Base-by-base conservation (phyloP, 257 asterid species). In the Capsicum baccatum region DNA sequence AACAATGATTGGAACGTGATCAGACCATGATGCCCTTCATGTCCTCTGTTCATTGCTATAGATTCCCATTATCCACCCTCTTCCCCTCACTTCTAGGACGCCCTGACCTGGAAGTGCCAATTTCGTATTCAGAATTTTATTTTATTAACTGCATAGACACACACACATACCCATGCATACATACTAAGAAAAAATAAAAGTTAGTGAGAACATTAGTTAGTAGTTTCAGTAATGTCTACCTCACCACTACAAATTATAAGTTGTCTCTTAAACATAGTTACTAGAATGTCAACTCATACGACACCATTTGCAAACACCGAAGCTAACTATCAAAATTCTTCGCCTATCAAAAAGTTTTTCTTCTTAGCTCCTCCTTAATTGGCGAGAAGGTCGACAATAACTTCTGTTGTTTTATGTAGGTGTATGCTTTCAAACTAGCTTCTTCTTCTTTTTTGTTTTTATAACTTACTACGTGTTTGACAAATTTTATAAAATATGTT, bases 11-110 rank as follows among this genome's bases (percentile, higher is more conserved):
- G 5, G 11, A 52, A 76, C 21, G 44, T 39, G 44, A 39, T 39
- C 44, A 50, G 63, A 26, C 9, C 81, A 76, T 52, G 81, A 67
- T 66, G 80, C 19, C 59, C 60, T 48, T 76, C 81, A 76, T 54
- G 48, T 21, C 14, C 63, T 3, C 58, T 52, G 62, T 4, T 15
- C 21, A 76, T 76, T 21, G 50, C 63, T 52, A 76, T 52, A 3
- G n/a, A 54, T 52, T 76, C 13, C 59, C 63, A 54, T 76, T 55
- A 54, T 26, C 6, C 81, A 26, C 60, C 81, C 15, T 52, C 64
- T 76, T 76, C 81, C 48, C 48, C 3, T 56, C 39, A 21, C 12
- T 11, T 7, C 7, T 74, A 50, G 47, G 44, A 21, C 1, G 13
- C 52, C 21, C 62, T 52, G 64, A 16, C 26, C 81, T 76, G 81